These are phyloP conservation scores for Leccinum pachyderme DNA, from an alignment of 1,284 basidiomycete genomes.

Conservation along the genomic window DNA sequence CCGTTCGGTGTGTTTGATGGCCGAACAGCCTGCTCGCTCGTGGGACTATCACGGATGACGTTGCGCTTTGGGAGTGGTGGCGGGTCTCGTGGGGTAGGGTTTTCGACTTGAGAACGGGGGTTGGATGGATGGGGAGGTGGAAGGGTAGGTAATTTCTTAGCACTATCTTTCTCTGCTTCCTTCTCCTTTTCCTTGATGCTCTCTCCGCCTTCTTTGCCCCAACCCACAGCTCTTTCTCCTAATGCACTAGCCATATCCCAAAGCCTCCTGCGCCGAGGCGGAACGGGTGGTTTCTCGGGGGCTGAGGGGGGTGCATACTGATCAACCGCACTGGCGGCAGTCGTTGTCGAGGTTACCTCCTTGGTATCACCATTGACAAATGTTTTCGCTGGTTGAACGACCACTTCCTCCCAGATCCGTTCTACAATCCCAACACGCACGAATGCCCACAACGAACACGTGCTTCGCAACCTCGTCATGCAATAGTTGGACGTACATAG, in stretches of 20 bases:
- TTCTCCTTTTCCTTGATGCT: conserved; percentile 19
- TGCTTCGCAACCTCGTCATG: conserved; percentile 73
- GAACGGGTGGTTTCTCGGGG: conserved; percentile 44
- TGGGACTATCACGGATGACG: neutral
- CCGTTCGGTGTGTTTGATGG: neutral
- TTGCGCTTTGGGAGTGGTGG: conserved; percentile 31
- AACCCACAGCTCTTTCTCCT: conserved; percentile 52
- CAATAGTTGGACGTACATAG: conserved; percentile 80
- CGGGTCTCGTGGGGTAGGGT: conserved; percentile 20
- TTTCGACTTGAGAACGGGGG: conserved; percentile 19
- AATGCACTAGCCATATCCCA: conserved; percentile 60
- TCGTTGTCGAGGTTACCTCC: neutral
- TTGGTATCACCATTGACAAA: conserved; percentile 13
- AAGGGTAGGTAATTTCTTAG: conserved; percentile 34
- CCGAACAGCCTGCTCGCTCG: conserved; percentile 1
- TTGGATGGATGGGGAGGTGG: conserved; percentile 42
- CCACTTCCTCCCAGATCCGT: conserved; percentile 83
- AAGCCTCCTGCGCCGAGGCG: conserved; percentile 50
- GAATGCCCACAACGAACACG: conserved; percentile 90
- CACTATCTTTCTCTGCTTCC: conserved; percentile 16
- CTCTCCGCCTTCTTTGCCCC: conserved; percentile 29
- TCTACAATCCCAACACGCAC: conserved; percentile 80
- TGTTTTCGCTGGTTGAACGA: conserved; percentile 37
- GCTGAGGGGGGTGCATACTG: conserved; percentile 6
- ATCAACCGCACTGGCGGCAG: neutral